Conservation (phyloP, 805 yeast genomes). For the Cyberlindnera mississippiensis region DNA sequence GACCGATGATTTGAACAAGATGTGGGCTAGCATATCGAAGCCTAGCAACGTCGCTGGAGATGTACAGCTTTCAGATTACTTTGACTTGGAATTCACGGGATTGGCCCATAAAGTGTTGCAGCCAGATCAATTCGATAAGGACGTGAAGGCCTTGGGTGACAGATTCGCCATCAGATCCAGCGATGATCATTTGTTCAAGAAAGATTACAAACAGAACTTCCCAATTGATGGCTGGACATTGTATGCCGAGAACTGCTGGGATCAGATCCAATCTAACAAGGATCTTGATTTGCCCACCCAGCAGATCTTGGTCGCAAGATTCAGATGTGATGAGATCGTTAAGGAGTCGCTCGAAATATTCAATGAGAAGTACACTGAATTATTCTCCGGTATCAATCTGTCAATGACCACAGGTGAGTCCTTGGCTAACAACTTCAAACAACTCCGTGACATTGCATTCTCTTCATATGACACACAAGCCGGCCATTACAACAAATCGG, state of each 20-base stretch:
- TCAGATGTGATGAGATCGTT: slow-evolving; percentile 89
- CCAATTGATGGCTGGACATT: slow-evolving; percentile 97
- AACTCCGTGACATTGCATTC: slow-evolving; percentile 44
- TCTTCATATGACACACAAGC: slow-evolving; percentile 65
- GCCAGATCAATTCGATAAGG: slow-evolving; percentile 61
- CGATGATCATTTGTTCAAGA: slow-evolving; percentile 46
- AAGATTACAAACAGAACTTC: slow-evolving; percentile 73
- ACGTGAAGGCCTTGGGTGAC: slow-evolving; percentile 61
- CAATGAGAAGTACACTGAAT: slow-evolving; percentile 7
- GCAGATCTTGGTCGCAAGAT: slow-evolving; percentile 89
- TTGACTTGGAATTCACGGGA: slow-evolving; percentile 78
- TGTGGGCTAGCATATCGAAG: slow-evolving; percentile 76
- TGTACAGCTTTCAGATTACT: slow-evolving; percentile 64
- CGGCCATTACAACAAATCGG: slow-evolving; percentile 63
- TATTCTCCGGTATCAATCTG: slow-evolving; percentile 10
- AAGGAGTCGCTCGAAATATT: slow-evolving; percentile 31
- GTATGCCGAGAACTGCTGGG: slow-evolving; percentile 90
- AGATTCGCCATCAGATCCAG: slow-evolving; percentile 39
- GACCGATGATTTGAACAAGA: slow-evolving; percentile 61
- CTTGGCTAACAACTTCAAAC: slow-evolving; percentile 41
- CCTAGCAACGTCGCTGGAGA: slow-evolving; percentile 56
- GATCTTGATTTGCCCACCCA: slow-evolving; percentile 96
- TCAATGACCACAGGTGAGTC: slow-evolving; percentile 20
- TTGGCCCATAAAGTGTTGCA: slow-evolving; percentile 84
- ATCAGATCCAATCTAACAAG: slow-evolving; percentile 86